phyloP scores from a whole-genome alignment of 23 red algal genomes.

The Gracilaria caudata region DNA sequence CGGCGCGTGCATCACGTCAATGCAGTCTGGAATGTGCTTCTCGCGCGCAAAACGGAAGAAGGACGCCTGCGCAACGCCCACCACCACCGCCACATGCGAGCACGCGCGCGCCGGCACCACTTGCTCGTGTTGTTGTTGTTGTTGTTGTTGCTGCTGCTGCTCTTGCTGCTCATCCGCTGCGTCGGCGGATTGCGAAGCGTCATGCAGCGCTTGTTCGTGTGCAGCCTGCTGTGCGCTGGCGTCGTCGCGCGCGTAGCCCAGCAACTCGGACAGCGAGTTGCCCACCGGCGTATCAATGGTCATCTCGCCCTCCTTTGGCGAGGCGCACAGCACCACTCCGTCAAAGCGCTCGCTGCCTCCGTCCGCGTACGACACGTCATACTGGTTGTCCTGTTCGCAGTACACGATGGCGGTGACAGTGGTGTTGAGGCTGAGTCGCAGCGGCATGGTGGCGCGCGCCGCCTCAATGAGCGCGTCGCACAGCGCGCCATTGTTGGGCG shows the following conservation, averaged over 20 bases:
- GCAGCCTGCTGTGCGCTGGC: not conserved
- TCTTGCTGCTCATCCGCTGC: too few species aligned
- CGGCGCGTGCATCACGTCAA: conserved; percentile 35
- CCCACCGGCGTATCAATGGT: conserved; percentile 43
- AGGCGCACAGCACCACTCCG: conserved; percentile 55
- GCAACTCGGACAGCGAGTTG: conserved; percentile 18
- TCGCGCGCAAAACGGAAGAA: conserved; percentile 63
- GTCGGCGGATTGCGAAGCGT: not conserved
- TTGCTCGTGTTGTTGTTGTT: not conserved
- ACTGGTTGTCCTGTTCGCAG: conserved; percentile 7
- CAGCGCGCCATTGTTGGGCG: conserved; percentile 21
- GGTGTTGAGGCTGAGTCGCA: conserved; percentile 22
- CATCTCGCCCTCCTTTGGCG: conserved; percentile 41
- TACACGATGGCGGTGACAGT: conserved; percentile 36
- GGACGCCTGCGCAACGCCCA: conserved; percentile 25
- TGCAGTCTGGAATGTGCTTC: conserved; percentile 43
- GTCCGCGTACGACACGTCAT: conserved; percentile 24
- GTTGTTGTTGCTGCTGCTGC: too few species aligned
- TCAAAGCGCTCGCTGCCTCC: conserved; percentile 35
- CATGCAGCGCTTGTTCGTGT: not conserved
- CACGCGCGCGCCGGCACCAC: conserved; percentile 19
- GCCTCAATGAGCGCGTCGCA: conserved; percentile 38
- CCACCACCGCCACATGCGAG: conserved; percentile 54
- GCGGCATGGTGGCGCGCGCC: conserved; percentile 28
- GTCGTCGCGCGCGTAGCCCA: conserved; percentile 38